Percentiles rank a stretch among this genome's conserved stretches.
Conservation (phyloP, 176 grass and related monocot genomes). For the Alopecurus myosuroides region DNA sequence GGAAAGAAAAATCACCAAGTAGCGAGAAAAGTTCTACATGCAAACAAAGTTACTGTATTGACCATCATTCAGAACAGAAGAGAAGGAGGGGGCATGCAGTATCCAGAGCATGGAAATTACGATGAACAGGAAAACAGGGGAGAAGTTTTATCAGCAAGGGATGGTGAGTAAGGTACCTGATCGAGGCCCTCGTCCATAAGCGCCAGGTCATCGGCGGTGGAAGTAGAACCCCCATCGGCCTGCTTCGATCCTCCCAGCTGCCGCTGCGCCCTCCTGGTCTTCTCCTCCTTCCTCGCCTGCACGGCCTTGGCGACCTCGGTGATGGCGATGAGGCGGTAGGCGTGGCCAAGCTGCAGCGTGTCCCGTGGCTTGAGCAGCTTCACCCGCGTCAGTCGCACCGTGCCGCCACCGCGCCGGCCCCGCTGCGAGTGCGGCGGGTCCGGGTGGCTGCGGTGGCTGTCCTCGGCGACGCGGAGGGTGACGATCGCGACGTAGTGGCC, state of each 20-base stretch:
- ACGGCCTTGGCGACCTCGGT: slow-evolving; percentile 70
- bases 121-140: not conserved
- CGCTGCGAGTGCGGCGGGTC: not conserved
- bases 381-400: slow-evolving; percentile 58
- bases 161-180: slow-evolving; percentile 31
- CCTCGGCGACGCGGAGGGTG: slow-evolving; percentile 39
- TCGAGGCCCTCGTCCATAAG: slow-evolving; percentile 2
- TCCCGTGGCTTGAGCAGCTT: slow-evolving; percentile 86
- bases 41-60: not conserved
- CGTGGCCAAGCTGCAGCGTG: slow-evolving; percentile 60
- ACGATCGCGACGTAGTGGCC: slow-evolving; percentile 89
- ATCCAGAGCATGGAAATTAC: not conserved
- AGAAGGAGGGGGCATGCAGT: not conserved
- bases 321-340: slow-evolving; percentile 83
- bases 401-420: not conserved
- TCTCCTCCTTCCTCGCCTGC: slow-evolving; percentile 65
- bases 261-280: slow-evolving; percentile 41
- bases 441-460: not conserved
- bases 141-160: not conserved
- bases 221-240: not conserved
- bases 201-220: not conserved
- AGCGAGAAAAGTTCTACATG: not conserved
- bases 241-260: not conserved
- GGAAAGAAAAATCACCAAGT: too few relatives aligned
- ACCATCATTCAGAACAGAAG: not conserved